Conservation (phyloP, 2,329 filamentous ascomycete genomes). For the Thielaviopsis ethacetica region DNA sequence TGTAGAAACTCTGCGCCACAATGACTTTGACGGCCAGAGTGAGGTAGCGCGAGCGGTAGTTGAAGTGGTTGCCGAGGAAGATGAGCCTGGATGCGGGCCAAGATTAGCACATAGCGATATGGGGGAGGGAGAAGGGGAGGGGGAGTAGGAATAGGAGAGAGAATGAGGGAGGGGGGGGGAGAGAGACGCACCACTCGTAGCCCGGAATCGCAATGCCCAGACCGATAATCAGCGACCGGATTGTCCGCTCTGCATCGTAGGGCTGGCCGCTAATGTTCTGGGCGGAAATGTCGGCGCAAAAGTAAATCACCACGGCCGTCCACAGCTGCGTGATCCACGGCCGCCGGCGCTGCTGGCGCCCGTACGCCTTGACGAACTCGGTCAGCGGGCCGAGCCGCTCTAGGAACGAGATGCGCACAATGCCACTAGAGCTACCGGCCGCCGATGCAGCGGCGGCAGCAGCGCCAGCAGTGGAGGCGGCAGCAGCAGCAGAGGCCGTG, state of each 20-base stretch:
- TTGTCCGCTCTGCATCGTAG: slow-evolving; percentile 54
- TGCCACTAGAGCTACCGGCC: not conserved
- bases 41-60: slow-evolving; percentile 56
- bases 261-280: slow-evolving; percentile 47
- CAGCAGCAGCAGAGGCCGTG: not conserved
- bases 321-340: slow-evolving; percentile 69
- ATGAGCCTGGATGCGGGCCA: slow-evolving; percentile 42
- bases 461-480: not conserved
- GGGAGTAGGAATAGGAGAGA: too few species aligned
- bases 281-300: slow-evolving; percentile 61
- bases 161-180: not conserved
- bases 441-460: not conserved
- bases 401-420: slow-evolving; percentile 27
- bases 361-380: slow-evolving; percentile 41
- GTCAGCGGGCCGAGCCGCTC: slow-evolving; percentile 41
- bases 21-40: slow-evolving; percentile 62
- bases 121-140: not conserved
- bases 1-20: slow-evolving; percentile 67
- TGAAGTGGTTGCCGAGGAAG: slow-evolving; percentile 68
- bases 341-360: slow-evolving; percentile 49
- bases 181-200: slow-evolving; percentile 54
- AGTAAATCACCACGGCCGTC: slow-evolving; percentile 62
- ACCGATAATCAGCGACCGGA: slow-evolving; percentile 59
- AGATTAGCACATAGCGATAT: not conserved
- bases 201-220: slow-evolving; percentile 47